Conservation (phyloP, 371 early-diverging fungal genomes). For the Coemansia sp. region DNA sequence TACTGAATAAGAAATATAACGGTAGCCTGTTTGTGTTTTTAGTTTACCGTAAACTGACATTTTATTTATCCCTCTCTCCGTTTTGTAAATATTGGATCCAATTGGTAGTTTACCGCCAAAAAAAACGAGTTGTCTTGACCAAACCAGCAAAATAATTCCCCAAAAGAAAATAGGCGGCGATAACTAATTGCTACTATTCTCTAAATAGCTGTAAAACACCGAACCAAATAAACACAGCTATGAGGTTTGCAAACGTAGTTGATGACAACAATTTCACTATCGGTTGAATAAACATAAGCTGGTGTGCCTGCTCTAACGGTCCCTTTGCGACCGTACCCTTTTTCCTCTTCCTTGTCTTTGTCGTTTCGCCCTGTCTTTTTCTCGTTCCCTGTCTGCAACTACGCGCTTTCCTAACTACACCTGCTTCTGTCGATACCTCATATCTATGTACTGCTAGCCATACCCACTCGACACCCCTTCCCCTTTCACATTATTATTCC, state of each 20-base stretch:
- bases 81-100: too few species aligned
- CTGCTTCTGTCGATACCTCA: background rate
- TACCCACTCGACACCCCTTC: background rate
- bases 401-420: background rate
- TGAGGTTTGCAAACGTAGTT: background rate
- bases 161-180: too few species aligned
- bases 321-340: background rate
- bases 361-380: background rate
- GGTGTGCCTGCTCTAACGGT: background rate
- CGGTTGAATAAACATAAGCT: background rate
- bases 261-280: background rate
- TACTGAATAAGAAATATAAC: too few species aligned
- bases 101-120: too few species aligned
- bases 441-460: slow-evolving; percentile 10
- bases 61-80: too few species aligned
- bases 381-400: background rate
- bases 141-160: background rate
- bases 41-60: too few species aligned
- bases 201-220: background rate
- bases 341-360: background rate
- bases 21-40: too few species aligned
- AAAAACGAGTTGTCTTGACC: too few species aligned
- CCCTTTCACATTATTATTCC: background rate
- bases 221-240: background rate
- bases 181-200: background rate